Percentiles rank a stretch among this genome's conserved stretches.
Conservation (phyloP, 371 early-diverging fungal genomes). For the Mortierella sp. region DNA sequence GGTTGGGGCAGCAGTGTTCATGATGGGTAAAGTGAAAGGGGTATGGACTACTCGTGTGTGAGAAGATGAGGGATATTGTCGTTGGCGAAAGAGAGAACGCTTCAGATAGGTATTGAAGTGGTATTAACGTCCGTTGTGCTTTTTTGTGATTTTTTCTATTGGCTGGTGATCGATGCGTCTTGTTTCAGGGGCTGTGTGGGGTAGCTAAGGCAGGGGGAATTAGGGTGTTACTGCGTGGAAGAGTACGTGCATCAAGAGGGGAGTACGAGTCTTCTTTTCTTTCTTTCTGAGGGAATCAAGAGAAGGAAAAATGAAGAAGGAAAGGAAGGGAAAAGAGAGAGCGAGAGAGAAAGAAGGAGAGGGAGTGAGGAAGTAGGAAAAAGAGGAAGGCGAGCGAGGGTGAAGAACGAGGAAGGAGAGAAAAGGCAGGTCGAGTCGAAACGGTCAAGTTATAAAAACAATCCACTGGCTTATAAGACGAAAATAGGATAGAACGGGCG, state of each 20-base stretch:
- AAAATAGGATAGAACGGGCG: constrained; percentile 15
- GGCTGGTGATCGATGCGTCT: background rate
- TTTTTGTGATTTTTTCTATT: background rate
- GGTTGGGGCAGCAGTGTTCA: constrained; percentile 50
- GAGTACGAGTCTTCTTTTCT: background rate
- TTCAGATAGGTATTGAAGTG: background rate
- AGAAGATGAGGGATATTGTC: background rate
- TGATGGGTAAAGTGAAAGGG: background rate
- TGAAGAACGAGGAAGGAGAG: background rate
- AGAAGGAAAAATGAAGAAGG: background rate
- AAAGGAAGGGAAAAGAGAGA: background rate
- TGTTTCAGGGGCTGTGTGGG: background rate
- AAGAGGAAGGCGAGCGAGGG: background rate
- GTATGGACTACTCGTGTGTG: background rate
- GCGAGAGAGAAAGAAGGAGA: background rate
- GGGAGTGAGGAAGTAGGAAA: background rate
- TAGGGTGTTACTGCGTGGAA: background rate
- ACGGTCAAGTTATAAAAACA: constrained; percentile 13
- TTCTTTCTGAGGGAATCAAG: background rate
- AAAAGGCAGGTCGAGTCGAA: constrained; percentile 16
- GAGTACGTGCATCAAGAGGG: background rate
- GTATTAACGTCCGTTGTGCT: background rate
- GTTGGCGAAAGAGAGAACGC: background rate
- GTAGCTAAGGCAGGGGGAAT: background rate
- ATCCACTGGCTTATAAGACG: background rate